phyloP scores from a whole-genome alignment of 306 rosid species.

The Lathyrus tuberosus region DNA sequence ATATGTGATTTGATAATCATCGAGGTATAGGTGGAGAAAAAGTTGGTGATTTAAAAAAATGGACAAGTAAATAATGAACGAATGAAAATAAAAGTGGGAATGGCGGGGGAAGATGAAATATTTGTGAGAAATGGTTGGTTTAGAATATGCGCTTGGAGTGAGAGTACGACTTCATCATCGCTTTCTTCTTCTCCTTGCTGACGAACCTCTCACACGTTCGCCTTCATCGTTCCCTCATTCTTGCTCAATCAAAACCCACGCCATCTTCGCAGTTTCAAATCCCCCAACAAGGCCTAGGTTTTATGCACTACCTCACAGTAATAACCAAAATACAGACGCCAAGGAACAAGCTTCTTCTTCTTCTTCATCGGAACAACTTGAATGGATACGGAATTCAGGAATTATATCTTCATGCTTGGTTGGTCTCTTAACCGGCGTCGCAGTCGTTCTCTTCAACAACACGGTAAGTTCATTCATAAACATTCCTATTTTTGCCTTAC shows the following conservation, averaged over 20 bases:
- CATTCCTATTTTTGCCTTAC: too few species aligned
- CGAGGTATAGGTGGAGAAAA: too few species aligned
- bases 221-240: too few species aligned
- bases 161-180: slow-evolving; percentile 33
- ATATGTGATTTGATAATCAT: too few species aligned
- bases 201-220: neutral
- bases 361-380: neutral
- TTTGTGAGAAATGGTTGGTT: slow-evolving; percentile 50
- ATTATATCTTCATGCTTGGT: slow-evolving; percentile 73
- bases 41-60: too few species aligned
- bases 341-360: slow-evolving; percentile 2
- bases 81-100: neutral
- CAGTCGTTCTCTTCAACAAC: slow-evolving; percentile 78
- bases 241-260: neutral
- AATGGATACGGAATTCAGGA: slow-evolving; percentile 54
- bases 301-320: slow-evolving; percentile 36
- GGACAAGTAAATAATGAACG: too few species aligned
- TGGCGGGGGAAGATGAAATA: neutral
- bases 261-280: slow-evolving; percentile 18
- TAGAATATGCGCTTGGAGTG: slow-evolving; percentile 22
- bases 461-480: slow-evolving; percentile 59
- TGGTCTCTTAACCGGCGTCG: slow-evolving; percentile 87
- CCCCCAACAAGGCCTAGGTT: slow-evolving; percentile 2
- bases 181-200: too few species aligned
- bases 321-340: slow-evolving; percentile 6